Percentiles rank a stretch among this genome's conserved stretches.
phyloP scores from a whole-genome alignment of 192 early-diverging fungal genomes.

The Lunasporangiospora selenospora region DNA sequence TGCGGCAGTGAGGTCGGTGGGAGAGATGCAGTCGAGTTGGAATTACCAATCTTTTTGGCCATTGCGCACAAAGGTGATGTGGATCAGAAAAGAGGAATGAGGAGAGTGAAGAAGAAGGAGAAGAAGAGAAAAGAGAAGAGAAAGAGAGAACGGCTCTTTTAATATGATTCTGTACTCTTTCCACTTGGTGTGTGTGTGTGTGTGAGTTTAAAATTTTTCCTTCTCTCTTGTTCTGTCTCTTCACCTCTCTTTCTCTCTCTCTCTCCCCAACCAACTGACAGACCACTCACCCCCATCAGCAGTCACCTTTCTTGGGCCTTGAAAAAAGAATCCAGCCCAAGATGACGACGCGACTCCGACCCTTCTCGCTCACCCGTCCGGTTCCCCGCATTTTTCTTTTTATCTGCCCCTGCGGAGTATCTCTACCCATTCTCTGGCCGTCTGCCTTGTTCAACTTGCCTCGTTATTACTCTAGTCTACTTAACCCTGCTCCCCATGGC shows the following conservation, averaged over 20 bases:
- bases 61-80: slow-evolving; percentile 24
- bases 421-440: too few relatives aligned
- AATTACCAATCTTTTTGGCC: slow-evolving; percentile 46
- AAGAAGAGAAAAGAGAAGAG: slow-evolving; percentile 1
- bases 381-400: too few relatives aligned
- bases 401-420: too few relatives aligned
- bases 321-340: too few relatives aligned
- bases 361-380: too few relatives aligned
- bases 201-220: neutral
- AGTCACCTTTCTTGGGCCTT: slow-evolving; percentile 29
- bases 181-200: neutral
- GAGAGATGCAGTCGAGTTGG: neutral
- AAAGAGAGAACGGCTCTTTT: neutral
- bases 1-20: neutral
- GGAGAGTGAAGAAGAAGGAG: slow-evolving; percentile 11
- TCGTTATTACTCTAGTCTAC: too few relatives aligned
- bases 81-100: slow-evolving; percentile 5
- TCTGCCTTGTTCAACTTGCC: too few relatives aligned
- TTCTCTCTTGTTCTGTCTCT: neutral
- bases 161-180: neutral
- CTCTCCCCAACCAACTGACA: neutral
- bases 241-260: neutral
- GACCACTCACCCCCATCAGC: too few relatives aligned
- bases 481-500: too few relatives aligned
- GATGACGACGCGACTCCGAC: too few relatives aligned